Evolutionary conservation across 2,329 filamentous ascomycete species (phyloP).

Genomic region (Colletotrichum kahawae): DNA sequence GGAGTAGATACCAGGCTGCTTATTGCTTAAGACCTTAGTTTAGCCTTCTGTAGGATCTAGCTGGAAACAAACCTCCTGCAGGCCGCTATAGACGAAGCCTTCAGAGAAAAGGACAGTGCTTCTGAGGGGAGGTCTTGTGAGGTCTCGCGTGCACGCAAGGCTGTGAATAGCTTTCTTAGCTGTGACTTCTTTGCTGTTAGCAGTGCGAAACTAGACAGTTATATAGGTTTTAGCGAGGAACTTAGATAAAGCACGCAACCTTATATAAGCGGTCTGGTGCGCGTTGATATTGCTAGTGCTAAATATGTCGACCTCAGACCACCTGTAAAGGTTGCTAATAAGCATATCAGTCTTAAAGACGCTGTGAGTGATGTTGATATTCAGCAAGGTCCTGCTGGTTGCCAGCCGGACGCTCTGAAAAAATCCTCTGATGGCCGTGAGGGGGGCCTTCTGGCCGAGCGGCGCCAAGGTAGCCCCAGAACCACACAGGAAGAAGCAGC

Average conservation of each 20-base stretch:
- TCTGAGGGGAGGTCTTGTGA: too few relatives aligned
- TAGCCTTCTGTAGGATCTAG: conserved; percentile 22
- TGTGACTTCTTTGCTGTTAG: conserved; percentile 16
- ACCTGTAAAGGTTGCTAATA: conserved; percentile 28
- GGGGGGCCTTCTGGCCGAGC: conserved; percentile 32
- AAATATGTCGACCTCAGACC: neutral
- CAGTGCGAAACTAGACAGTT: conserved; percentile 33
- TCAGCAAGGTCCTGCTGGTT: conserved; percentile 58
- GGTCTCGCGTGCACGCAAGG: conserved; percentile 19
- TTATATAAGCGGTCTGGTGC: neutral
- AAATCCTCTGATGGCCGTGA: conserved; percentile 54
- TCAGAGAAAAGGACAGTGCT: neutral
- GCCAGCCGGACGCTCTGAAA: too few relatives aligned
- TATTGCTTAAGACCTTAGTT: conserved; percentile 21
- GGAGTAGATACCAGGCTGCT: conserved; percentile 28
- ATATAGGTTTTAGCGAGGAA: conserved; percentile 44
- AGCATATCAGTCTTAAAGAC: conserved; percentile 51
- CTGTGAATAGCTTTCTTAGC: conserved; percentile 30
- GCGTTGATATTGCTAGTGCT: neutral
- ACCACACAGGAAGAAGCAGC: conserved; percentile 52
- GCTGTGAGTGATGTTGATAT: conserved; percentile 58
- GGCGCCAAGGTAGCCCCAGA: conserved; percentile 27
- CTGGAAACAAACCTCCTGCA: conserved; percentile 35
- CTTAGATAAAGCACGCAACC: conserved; percentile 36
- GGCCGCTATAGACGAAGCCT: conserved; percentile 22